Base-by-base conservation (phyloP, 371 early-diverging fungal species). In the Blakeslea trispora region DNA sequence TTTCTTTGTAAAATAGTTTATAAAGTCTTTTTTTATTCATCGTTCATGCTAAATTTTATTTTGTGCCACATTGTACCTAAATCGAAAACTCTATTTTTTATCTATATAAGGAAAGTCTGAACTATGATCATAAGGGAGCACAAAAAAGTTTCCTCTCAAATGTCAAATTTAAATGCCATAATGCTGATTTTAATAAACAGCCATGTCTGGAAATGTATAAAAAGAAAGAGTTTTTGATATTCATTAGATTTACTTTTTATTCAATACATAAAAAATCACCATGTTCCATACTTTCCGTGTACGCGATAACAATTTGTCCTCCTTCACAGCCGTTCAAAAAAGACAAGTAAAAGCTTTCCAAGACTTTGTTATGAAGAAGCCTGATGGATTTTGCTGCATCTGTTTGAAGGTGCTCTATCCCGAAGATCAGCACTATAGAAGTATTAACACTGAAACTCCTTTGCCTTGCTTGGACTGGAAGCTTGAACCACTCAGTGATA, bases 311-410 rank as follows among this genome's bases (percentile, higher is more conserved):
- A 28, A 28, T 28, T 28, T 28, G 28, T 28, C 28, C 28, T 28
- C 28, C 28, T 28, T 28, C 28, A 28, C 28, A 28, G 28, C 28
- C 28, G 28, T 28, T 28, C 28, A 50, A 50, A 50, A 35, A 44
- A 45, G 23, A 35, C 21, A 57, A 44, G 43, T 42, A 42, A n/a
- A 18, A 28, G 17, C 17, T 4, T 48, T 42, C 15, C 31, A 48
- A 47, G 23, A 55, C 31, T 53, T 53, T 19, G 45, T 53, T 11
- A 45, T 19, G 9, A 11, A 35, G n/a, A 53, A 53, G 15, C 54
- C 54, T 6, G 22, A 45, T 45, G 54, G 54, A 4, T 32, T 32
- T 32, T 45, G 54, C 32, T 44, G 45, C 37, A 18, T 35, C n/a
- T 45, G 54, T 21, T 34, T 45, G 45, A 53, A 45, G 19, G 13